Percentiles rank a stretch among this genome's conserved stretches.
Evolutionary conservation across 176 grass and related monocot genomes (phyloP).

Genomic region (Elaeis guineensis): DNA sequence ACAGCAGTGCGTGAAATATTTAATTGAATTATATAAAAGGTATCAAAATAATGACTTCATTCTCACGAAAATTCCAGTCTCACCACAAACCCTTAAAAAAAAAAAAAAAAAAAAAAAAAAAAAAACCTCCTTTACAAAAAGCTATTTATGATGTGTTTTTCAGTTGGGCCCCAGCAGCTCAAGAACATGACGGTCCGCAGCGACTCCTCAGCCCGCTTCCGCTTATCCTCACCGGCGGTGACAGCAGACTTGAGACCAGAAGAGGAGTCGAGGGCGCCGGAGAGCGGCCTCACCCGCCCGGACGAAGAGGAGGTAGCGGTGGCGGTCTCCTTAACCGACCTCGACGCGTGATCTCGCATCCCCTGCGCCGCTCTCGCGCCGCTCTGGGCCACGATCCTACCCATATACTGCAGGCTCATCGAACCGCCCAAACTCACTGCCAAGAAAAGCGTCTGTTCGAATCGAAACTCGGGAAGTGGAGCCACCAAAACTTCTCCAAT

Average conservation of each 20-base stretch:
- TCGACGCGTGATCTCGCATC: slow-evolving; percentile 7
- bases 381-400: slow-evolving; percentile 26
- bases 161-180: slow-evolving; percentile 62
- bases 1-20: too few relatives aligned
- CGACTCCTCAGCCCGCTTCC: slow-evolving; percentile 38
- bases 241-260: slow-evolving; percentile 11
- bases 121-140: too few relatives aligned
- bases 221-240: slow-evolving; percentile 36
- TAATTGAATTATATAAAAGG: too few relatives aligned
- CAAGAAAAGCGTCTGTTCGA: too few relatives aligned
- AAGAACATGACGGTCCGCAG: slow-evolving; percentile 86
- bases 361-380: slow-evolving; percentile 23
- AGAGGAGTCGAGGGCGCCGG: slow-evolving; percentile 33
- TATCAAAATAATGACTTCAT: too few relatives aligned
- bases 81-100: too few relatives aligned
- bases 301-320: slow-evolving; percentile 19
- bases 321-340: slow-evolving; percentile 55
- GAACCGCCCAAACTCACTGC: neutral
- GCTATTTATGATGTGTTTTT: neutral
- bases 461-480: too few relatives aligned
- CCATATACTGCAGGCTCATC: slow-evolving; percentile 63
- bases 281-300: slow-evolving; percentile 22
- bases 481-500: too few relatives aligned
- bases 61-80: too few relatives aligned
- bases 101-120: too few relatives aligned